Conservation (phyloP, 2,329 filamentous ascomycete species). For the Parastagonospora nodorum region DNA sequence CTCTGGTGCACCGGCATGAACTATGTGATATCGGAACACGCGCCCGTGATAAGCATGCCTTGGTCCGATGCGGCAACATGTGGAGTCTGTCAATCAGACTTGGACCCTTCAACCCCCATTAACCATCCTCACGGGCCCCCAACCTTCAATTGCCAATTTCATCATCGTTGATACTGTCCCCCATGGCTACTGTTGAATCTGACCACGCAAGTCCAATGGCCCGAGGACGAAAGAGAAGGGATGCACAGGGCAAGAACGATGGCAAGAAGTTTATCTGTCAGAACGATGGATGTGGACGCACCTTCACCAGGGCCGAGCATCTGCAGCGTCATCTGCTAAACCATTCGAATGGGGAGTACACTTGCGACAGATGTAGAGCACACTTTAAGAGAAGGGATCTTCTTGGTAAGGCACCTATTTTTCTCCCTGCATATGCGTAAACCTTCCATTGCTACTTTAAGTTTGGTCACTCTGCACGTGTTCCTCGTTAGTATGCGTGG, state of each 20-base stretch:
- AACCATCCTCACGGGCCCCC: slow-evolving; percentile 28
- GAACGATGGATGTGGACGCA: slow-evolving; percentile 85
- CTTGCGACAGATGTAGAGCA: slow-evolving; percentile 63
- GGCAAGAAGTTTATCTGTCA: slow-evolving; percentile 70
- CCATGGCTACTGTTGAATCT: slow-evolving; percentile 24
- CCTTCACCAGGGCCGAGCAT: slow-evolving; percentile 93
- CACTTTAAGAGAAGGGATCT: slow-evolving; percentile 67
- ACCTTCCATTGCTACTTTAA: not conserved
- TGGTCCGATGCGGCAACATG: slow-evolving; percentile 10
- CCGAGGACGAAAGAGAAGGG: slow-evolving; percentile 69
- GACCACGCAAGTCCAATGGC: slow-evolving; percentile 46
- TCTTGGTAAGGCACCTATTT: slow-evolving; percentile 51
- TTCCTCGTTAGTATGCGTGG: not conserved
- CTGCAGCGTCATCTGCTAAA: slow-evolving; percentile 95
- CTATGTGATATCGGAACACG: slow-evolving; percentile 17
- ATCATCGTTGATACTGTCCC: slow-evolving; percentile 11
- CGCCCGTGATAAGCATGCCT: slow-evolving; percentile 17
- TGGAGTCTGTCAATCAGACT: not conserved
- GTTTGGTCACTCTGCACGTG: not conserved
- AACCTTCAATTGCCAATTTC: slow-evolving; percentile 32
- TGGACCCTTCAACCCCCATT: slow-evolving; percentile 27
- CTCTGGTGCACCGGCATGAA: slow-evolving; percentile 11
- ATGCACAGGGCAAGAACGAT: slow-evolving; percentile 46
- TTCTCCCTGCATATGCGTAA: slow-evolving; percentile 1
- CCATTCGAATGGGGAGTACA: slow-evolving; percentile 64